phyloP scores from a whole-genome alignment of 1,284 basidiomycete genomes.

The Trametes polyzona region DNA sequence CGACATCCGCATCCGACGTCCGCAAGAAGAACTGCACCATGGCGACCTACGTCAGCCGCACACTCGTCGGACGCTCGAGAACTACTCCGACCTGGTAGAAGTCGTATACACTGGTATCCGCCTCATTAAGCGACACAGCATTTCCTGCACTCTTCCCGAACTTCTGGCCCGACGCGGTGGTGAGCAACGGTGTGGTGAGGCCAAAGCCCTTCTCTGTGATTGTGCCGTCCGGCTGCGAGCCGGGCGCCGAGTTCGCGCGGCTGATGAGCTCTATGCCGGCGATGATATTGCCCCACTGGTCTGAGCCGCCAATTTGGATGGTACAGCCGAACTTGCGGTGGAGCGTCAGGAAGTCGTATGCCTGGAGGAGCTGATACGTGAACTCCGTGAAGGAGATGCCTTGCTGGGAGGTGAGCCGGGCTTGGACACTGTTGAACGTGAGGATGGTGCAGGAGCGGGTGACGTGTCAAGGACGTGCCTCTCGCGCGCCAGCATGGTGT shows the following conservation, averaged over 20 bases:
- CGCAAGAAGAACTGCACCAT: conserved; percentile 83
- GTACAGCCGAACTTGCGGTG: conserved; percentile 73
- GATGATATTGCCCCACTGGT: conserved; percentile 99
- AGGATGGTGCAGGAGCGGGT: not conserved
- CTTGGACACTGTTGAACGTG: conserved; percentile 69
- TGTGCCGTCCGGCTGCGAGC: conserved; percentile 26
- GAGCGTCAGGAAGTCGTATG: conserved; percentile 90
- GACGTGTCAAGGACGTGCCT: conserved; percentile 56
- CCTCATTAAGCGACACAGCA: conserved; percentile 87
- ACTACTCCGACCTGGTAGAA: conserved; percentile 81
- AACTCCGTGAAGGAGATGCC: conserved; percentile 98
- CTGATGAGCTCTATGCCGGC: conserved; percentile 90
- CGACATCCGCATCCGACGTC: conserved; percentile 83
- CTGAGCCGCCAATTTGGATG: conserved; percentile 94
- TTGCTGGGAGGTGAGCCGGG: conserved; percentile 76
- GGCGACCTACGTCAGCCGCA: not conserved
- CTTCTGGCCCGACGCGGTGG: conserved; percentile 89
- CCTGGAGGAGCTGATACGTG: conserved; percentile 96
- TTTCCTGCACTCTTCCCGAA: conserved; percentile 98
- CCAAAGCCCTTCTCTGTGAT: conserved; percentile 71
- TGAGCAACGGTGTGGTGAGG: conserved; percentile 92
- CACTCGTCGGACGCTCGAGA: too few relatives aligned
- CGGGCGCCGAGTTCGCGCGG: conserved; percentile 41
- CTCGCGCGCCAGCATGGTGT: conserved; percentile 90
- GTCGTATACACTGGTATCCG: conserved; percentile 82